Conservation (phyloP, 2,329 filamentous ascomycete genomes). For the Botryosphaeria agaves region DNA sequence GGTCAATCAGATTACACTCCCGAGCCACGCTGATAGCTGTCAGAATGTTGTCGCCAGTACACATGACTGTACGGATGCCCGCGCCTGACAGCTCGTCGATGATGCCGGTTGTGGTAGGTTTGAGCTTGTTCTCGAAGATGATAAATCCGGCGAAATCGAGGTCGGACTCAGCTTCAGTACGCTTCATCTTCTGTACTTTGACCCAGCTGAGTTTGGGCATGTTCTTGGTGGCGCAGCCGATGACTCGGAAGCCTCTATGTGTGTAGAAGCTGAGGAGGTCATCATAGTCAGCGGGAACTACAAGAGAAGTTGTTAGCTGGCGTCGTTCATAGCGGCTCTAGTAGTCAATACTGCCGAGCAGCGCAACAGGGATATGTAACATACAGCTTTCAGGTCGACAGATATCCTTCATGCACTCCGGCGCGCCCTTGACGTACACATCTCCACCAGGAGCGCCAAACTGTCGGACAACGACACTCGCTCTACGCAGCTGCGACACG, state of each 20-base stretch:
- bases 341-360: constrained; percentile 4
- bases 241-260: constrained; percentile 89
- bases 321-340: too few species aligned
- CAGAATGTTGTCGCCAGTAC: constrained; percentile 93
- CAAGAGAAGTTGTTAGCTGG: too few species aligned
- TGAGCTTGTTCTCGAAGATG: constrained; percentile 96
- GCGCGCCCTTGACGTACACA: constrained; percentile 90
- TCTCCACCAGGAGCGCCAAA: constrained; percentile 73
- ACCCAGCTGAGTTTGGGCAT: constrained; percentile 81
- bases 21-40: constrained; percentile 91
- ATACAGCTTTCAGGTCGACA: constrained; percentile 65
- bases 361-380: constrained; percentile 13
- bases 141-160: constrained; percentile 92
- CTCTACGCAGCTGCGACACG: constrained; percentile 75
- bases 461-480: constrained; percentile 80
- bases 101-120: constrained; percentile 66
- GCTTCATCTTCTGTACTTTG: constrained; percentile 85
- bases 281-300: constrained; percentile 73
- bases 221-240: constrained; percentile 83
- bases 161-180: constrained; percentile 64
- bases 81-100: constrained; percentile 69
- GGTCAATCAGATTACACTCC: constrained; percentile 71
- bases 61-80: constrained; percentile 84
- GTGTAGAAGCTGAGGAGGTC: constrained; percentile 82
- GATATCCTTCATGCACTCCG: constrained; percentile 91